Evolutionary conservation across 1,139 yeast species (phyloP), one percentile per base, ranked within the genome.

Genomic region (Zygoascus meyerae): DNA sequence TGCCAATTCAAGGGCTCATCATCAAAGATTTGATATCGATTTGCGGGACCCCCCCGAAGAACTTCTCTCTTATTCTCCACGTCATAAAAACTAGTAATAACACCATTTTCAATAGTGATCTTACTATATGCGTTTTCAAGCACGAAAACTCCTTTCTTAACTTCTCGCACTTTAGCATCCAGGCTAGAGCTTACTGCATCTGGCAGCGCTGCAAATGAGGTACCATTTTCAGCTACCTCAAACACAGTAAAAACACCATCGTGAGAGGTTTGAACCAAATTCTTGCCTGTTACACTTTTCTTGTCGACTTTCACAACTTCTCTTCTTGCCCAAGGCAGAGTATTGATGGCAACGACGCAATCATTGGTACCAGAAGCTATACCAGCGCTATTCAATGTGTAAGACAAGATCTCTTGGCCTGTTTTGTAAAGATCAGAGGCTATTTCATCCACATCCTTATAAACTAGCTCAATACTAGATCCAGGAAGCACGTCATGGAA

Each of bases 401-500:
- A 67, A 1, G 68, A 59, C 17, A 79, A 73, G 58, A 90, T 70
- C 16, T 68, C 57, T 35, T 75, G 73, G 34, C 85, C 81, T 12
- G 69, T 69, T 30, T 69, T 64, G 54, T 83, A 70, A 18, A 82
- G 82, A 17, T 73, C 69, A 4, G 71, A 71, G 58, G 89, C 74
- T 77, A 86, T 81, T 31, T 87, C 87, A 61, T 81, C 78, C 12
- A 87, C 97, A 61, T 92, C 97, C 52, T 86, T 86, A 65, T 92
- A 92, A 14, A 92, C 97, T 81, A 86, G 79, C 52, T 87, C 96
- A 60, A 92, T 92, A 66, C 95, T 86, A n/a, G 95, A 83, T 2
- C 98, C 98, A 8, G 98, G 97, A 49, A 92, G 73, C 15, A 92
- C 97, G 68, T 92, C 97, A 65, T 92, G 98, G 69, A 92, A 92